Evolutionary conservation across 2,329 filamentous ascomycete genomes (phyloP), one percentile per base, ranked within the genome.

Genomic region (Pseudonectria buxi): DNA sequence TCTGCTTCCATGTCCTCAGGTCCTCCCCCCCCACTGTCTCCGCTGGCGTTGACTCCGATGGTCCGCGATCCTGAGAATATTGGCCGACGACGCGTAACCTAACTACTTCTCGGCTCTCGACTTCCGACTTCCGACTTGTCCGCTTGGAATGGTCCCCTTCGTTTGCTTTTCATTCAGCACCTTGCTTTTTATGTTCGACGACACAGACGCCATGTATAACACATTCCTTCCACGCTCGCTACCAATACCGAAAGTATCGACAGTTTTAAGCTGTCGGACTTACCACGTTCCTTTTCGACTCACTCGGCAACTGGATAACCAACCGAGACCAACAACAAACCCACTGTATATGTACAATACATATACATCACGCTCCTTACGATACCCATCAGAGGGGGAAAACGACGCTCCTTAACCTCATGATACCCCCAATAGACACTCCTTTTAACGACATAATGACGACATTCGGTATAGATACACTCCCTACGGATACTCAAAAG

Each of bases 401-500:
- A 38, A 45, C 32, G 36, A 46, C 47, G 45, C 45, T 59, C 56
- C 53, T 57, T 60, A 37, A 39, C 35, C 47, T 40, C 35, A 57
- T 46, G 56, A 58, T 57, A 60, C 54, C 55, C n/a, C 47, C 40
- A 36, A 50, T 54, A 49, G 46, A 61, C 59, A 60, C 53, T 62
- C 58, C 49, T 59, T 49, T 47, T 54, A 39, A 58, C 45, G 53
- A 58, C 45, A 46, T 58, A 49, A 64, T 57, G 56, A 64, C 53
- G 50, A 55, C 41, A 42, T 36, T 55, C 46, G 51, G 52, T 51
- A 65, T 65, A 63, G 57, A 63, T 52, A 63, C 64, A 59, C 61
- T 69, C 66, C 64, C 67, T 69, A 61, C 56, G 59, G 55, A 61
- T 44, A 54, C 43, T 49, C 57, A 55, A 57, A 59, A 44, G 32